These are phyloP conservation scores for Hypoxylon sp. DNA, from an alignment of 2,329 filamentous ascomycete species.

Conservation along the genomic window DNA sequence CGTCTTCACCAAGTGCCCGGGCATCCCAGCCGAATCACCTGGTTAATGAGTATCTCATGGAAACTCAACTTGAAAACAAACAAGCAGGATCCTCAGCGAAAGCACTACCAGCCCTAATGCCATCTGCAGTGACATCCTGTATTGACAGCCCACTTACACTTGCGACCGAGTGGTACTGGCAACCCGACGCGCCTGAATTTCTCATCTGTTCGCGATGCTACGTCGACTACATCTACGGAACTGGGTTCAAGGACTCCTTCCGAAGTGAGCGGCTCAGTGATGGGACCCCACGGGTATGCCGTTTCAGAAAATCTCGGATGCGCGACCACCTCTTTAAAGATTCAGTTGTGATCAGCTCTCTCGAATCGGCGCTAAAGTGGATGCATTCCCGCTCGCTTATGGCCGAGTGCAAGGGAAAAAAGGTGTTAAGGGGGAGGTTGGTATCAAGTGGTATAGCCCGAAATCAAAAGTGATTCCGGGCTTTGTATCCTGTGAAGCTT, in stretches of 20 bases:
- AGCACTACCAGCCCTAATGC: conserved; percentile 15
- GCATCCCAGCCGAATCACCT: background rate
- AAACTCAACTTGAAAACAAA: background rate
- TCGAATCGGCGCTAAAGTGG: conserved; percentile 51
- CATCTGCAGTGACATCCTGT: conserved; percentile 51
- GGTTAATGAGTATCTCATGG: background rate
- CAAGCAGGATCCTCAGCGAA: conserved; percentile 8
- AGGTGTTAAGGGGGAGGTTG: conserved; percentile 39
- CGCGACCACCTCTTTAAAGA: conserved; percentile 55
- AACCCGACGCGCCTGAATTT: conserved; percentile 54
- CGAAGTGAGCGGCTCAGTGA: conserved; percentile 44
- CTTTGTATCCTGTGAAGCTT: conserved; percentile 46
- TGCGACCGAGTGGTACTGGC: conserved; percentile 57
- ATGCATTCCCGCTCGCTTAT: conserved; percentile 48
- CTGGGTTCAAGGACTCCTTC: conserved; percentile 53
- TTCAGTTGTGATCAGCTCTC: conserved; percentile 49
- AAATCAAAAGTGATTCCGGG: conserved; percentile 36
- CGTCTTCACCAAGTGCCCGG: background rate
- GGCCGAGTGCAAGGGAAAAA: conserved; percentile 43
- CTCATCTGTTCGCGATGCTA: conserved; percentile 61
- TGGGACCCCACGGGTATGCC: conserved; percentile 47
- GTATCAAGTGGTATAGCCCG: conserved; percentile 43
- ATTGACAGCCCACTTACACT: conserved; percentile 50
- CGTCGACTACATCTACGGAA: conserved; percentile 55
- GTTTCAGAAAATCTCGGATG: conserved; percentile 55